Evolutionary conservation across 371 early-diverging fungal genomes (phyloP).

Genomic region (Furculomyces boomerangus): DNA sequence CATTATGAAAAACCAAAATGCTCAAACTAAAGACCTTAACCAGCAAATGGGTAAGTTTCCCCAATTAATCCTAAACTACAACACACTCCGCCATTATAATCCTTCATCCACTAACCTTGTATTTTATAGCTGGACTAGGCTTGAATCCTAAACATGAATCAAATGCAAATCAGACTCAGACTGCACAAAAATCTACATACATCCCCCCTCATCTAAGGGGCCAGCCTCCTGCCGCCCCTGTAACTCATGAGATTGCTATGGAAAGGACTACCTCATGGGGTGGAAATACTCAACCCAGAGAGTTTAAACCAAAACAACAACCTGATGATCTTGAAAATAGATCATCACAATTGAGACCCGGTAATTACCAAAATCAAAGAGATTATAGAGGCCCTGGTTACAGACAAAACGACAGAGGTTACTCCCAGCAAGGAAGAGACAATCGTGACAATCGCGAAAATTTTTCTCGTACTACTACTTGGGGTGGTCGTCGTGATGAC

Average conservation of each 20-base stretch:
- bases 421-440: neutral
- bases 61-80: no score
- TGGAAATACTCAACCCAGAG: constrained; percentile 15
- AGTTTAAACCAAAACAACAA: constrained; percentile 8
- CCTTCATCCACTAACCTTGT: no score
- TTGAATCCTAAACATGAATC: no score
- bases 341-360: neutral
- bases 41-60: no score
- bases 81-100: no score
- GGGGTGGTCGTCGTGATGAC: constrained; percentile 34
- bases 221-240: constrained; percentile 12
- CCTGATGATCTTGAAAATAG: constrained; percentile 7
- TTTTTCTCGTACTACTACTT: constrained; percentile 15
- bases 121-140: no score
- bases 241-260: constrained; percentile 11
- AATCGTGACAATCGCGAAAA: neutral
- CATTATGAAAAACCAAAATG: no score
- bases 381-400: constrained; percentile 8
- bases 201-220: constrained; percentile 33
- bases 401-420: neutral
- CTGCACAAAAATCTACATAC: constrained; percentile 18
- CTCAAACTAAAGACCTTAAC: no score
- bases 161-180: no score
- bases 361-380: constrained; percentile 3
- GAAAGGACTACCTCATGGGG: constrained; percentile 26